Evolutionary conservation across 345 rosid species (phyloP), one percentile per base, ranked within the genome.

Genomic region (Salix purpurea): DNA sequence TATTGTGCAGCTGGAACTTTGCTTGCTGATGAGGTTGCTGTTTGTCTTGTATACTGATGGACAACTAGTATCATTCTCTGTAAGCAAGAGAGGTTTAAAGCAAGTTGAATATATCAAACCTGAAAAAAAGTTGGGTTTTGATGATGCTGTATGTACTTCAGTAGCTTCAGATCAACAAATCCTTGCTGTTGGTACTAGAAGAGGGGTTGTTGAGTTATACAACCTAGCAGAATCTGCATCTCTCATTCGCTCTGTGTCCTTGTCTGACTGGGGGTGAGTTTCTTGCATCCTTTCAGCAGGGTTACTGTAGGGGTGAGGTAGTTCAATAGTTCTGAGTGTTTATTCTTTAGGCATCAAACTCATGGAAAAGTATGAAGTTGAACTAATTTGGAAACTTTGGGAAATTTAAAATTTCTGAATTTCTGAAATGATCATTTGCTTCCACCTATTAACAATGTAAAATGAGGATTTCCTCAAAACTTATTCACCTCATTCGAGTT

Each of bases 231-330:
- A 92, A 74, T 87, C 94, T 23, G 85, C 80, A 28, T 92, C 90
- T 48, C 92, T 86, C 69, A 87, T 96, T 73, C 96, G 98, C 56
- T 79, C 92, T 1, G 91, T 96, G 66, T 93, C 96, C 79, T 87
- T 96, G 84, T 88, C 77, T 79, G 99, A 96, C 78, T 93, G 98
- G 98, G 98, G 99, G 99, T 96, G 87, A 85, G 90, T 72, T 46
- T 12, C 44, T 8, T 56, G 44, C 67, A 36, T 50, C 65, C 8
- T 54, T 23, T 70, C 19, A 9, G 44, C 62, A 71, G 73, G 70
- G 76, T 64, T 76, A 28, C 13, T 12, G 34, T 52, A 65, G 65
- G 71, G n/a, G 42, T 71, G 69, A 26, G 52, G 46, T 65, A 65
- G 39, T 76, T 61, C 13, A 62, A 28, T 69, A 15, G 37, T 32